Conservation (phyloP, 805 yeast genomes). For the Lipomyces yamadae region DNA sequence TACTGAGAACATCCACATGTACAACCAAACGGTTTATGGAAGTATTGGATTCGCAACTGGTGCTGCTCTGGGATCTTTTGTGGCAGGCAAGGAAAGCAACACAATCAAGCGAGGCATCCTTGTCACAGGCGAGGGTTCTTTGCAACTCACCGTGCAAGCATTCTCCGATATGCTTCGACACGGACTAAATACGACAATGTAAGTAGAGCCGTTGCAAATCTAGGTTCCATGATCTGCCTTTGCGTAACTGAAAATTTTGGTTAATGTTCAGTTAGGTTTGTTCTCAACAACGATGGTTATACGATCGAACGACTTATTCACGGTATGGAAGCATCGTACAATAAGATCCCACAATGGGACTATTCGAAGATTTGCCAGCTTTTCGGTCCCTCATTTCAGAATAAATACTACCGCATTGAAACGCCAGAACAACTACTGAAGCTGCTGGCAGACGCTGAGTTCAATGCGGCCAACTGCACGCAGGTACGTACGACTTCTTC, state of each 20-base stretch:
- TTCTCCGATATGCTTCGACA: slow-evolving; percentile 62
- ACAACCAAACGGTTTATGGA: slow-evolving; percentile 52
- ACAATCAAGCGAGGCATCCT: slow-evolving; percentile 57
- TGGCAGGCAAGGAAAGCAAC: slow-evolving; percentile 59
- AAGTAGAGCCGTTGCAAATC: not conserved
- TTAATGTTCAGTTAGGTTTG: slow-evolving; percentile 42
- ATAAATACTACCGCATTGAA: slow-evolving; percentile 50
- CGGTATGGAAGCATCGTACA: slow-evolving; percentile 59
- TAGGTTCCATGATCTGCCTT: not conserved
- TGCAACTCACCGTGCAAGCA: slow-evolving; percentile 70
- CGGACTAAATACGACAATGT: slow-evolving; percentile 59
- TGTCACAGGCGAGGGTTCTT: slow-evolving; percentile 71
- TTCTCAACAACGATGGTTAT: slow-evolving; percentile 69
- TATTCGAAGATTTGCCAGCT: slow-evolving; percentile 53
- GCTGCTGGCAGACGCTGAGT: slow-evolving; percentile 50
- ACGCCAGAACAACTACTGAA: slow-evolving; percentile 57
- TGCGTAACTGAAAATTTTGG: not conserved
- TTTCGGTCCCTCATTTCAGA: slow-evolving; percentile 59
- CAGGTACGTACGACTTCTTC: not conserved
- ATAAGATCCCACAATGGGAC: slow-evolving; percentile 68
- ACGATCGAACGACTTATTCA: slow-evolving; percentile 68
- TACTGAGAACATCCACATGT: not conserved
- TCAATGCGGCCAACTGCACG: slow-evolving; percentile 39
- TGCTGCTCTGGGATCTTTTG: slow-evolving; percentile 64
- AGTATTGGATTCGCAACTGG: slow-evolving; percentile 70